phyloP scores from a whole-genome alignment of 2,329 filamentous ascomycete genomes.

The Scytalidium lignicola region DNA sequence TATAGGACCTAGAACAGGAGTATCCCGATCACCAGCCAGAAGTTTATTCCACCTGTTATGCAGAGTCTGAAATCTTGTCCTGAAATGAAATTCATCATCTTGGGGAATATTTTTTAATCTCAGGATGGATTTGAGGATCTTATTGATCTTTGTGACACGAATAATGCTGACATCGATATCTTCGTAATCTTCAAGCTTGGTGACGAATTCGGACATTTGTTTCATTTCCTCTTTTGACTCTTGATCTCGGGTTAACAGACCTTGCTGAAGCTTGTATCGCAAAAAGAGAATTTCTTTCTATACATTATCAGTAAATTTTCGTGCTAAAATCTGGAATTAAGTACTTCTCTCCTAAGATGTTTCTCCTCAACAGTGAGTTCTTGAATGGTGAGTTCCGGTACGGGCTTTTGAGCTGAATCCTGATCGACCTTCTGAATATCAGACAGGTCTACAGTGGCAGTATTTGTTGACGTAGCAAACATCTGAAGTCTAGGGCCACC shows the following conservation, averaged over 20 bases:
- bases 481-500: too few relatives aligned
- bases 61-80: slow-evolving; percentile 71
- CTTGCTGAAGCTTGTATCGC: slow-evolving; percentile 91
- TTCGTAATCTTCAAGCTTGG: slow-evolving; percentile 72
- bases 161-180: slow-evolving; percentile 89
- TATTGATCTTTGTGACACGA: slow-evolving; percentile 92
- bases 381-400: too few relatives aligned
- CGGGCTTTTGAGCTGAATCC: too few relatives aligned
- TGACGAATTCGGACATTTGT: slow-evolving; percentile 71
- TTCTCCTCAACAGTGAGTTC: slow-evolving; percentile 55
- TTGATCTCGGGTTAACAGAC: slow-evolving; percentile 79
- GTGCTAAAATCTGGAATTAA: slow-evolving; percentile 10
- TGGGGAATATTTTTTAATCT: slow-evolving; percentile 77
- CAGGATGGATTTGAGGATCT: slow-evolving; percentile 90
- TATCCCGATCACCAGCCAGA: slow-evolving; percentile 54
- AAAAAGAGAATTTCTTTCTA: slow-evolving; percentile 80
- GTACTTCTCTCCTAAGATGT: slow-evolving; percentile 53
- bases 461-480: too few relatives aligned
- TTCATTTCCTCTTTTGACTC: slow-evolving; percentile 82
- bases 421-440: too few relatives aligned
- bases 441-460: too few relatives aligned
- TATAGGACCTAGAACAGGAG: slow-evolving; percentile 31
- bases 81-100: slow-evolving; percentile 87
- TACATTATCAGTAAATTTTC: background rate
- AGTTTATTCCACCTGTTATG: slow-evolving; percentile 87